Evolutionary conservation across 805 yeast genomes (phyloP), one percentile per base, ranked within the genome.

Genomic region (Starmerella lactis-condensi): DNA sequence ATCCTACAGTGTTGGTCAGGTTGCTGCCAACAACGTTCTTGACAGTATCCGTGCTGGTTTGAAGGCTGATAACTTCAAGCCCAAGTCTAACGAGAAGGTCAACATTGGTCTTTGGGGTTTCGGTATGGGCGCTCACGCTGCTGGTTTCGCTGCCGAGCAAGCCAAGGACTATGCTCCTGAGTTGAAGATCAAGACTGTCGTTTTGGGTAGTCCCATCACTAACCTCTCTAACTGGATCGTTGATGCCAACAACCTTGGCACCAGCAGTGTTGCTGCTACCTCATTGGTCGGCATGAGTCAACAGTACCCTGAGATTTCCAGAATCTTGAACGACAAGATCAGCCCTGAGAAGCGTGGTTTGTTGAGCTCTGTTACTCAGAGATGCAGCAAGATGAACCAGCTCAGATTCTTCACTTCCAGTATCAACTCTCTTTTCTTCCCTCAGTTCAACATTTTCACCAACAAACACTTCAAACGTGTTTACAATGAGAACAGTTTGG

Each of bases 31-130:
- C 17, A 36, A 38, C 17, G 37, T 43, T 4, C 45, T 52, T 10
- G 53, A 51, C 33, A 38, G 52, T 1, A 30, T 51, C 6, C 33
- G 50, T 2, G 56, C 54, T 1, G 40, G 43, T 6, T 31, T 39
- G 12, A 24, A 31, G 17, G 35, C 43, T 6, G 24, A 34, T n/a
- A 16, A 19, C 12, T 8, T 32, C n/a, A 32, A 30, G 6, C 26
- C 17, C n/a, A 26, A 34, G 17, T 17, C 18, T 3, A 22, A 30
- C 13, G 29, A 21, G 9, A 14, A 26, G 14, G 6, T 26, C 6
- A 26, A 13, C 34, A 28, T 44, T 8, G 50, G 39, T 7, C 32
- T 46, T 23, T 41, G 47, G 44, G 51, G 51, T 16, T 46, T 45
- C 38, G 47, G 50, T 5, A 46, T 46, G 6, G 48, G 42, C n/a